phyloP scores from a whole-genome alignment of 2,329 filamentous ascomycete species.

The Ascomycota sp. region DNA sequence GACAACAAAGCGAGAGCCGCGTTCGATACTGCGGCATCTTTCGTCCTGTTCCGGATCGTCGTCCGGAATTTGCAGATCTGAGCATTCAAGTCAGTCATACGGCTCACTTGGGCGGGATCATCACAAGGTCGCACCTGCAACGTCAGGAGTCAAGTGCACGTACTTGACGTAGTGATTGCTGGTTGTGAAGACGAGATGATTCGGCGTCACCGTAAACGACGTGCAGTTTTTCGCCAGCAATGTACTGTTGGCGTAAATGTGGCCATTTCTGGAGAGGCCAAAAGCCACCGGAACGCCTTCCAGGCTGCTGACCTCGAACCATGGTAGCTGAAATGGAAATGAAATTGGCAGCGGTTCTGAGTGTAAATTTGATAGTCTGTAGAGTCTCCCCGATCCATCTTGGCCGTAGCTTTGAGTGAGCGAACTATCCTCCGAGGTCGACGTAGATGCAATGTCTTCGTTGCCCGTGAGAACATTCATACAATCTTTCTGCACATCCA shows the following conservation, averaged over 20 bases:
- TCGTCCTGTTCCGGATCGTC: conserved; percentile 89
- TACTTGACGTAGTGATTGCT: conserved; percentile 88
- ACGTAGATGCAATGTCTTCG: conserved; percentile 9
- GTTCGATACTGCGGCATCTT: conserved; percentile 76
- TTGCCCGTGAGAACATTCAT: conserved; percentile 5
- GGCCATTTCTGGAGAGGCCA: conserved; percentile 55
- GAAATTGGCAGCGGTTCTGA: conserved; percentile 15
- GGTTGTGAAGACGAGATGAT: conserved; percentile 81
- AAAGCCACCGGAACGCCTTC: conserved; percentile 24
- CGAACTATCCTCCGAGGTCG: conserved; percentile 11
- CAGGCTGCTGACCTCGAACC: conserved; percentile 26
- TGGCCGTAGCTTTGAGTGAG: conserved; percentile 20
- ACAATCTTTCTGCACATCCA: conserved; percentile 4
- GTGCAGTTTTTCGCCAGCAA: conserved; percentile 73
- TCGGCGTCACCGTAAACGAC: conserved; percentile 63
- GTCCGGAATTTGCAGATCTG: conserved; percentile 60
- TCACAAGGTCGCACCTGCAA: conserved; percentile 30
- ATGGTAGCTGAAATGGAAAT: conserved; percentile 28
- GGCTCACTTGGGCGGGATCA: no score
- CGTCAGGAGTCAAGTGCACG: conserved; percentile 48
- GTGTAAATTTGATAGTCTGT: conserved; percentile 13
- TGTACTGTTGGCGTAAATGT: conserved; percentile 57
- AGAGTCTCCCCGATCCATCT: conserved; percentile 23
- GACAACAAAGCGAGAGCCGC: conserved; percentile 69
- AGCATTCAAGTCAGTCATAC: conserved; percentile 6